These are phyloP conservation scores for Pyrus betulifolia DNA, from an alignment of 306 rosid genomes.

Conservation along the genomic window DNA sequence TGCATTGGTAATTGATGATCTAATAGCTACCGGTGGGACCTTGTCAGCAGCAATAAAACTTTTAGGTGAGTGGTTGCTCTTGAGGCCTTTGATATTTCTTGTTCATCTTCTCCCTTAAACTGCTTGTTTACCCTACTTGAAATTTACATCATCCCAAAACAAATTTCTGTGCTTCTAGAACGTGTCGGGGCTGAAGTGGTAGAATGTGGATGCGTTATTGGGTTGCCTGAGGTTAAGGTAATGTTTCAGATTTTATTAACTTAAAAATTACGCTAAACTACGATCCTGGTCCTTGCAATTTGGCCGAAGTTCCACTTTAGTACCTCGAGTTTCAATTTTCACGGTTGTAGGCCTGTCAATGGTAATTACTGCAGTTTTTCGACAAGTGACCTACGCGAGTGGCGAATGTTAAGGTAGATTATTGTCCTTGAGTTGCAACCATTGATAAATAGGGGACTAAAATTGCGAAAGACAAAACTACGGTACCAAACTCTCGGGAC, in stretches of 20 bases:
- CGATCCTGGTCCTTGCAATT: background rate
- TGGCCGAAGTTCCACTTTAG: background rate
- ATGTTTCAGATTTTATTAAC: constrained; percentile 4
- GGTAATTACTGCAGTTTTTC: background rate
- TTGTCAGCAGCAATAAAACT: constrained; percentile 82
- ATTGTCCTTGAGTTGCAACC: background rate
- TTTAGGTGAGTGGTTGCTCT: constrained; percentile 43
- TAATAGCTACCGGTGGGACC: constrained; percentile 97
- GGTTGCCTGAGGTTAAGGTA: constrained; percentile 91
- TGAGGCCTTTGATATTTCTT: background rate
- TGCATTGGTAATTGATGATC: constrained; percentile 76
- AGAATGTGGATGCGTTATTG: constrained; percentile 93
- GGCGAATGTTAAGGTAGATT: background rate
- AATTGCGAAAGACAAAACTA: background rate
- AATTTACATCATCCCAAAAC: constrained; percentile 2
- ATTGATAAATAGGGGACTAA: too few species aligned
- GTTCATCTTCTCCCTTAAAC: background rate
- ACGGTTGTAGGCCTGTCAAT: background rate
- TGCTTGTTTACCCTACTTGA: constrained; percentile 1
- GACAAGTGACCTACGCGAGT: background rate
- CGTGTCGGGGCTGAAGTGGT: constrained; percentile 84
- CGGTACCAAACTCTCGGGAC: background rate
- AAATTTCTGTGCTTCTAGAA: constrained; percentile 39
- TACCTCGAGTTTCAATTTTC: background rate
- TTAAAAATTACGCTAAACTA: background rate